Conservation (phyloP, 257 asterid genomes). For the Ehretia macrophylla region DNA sequence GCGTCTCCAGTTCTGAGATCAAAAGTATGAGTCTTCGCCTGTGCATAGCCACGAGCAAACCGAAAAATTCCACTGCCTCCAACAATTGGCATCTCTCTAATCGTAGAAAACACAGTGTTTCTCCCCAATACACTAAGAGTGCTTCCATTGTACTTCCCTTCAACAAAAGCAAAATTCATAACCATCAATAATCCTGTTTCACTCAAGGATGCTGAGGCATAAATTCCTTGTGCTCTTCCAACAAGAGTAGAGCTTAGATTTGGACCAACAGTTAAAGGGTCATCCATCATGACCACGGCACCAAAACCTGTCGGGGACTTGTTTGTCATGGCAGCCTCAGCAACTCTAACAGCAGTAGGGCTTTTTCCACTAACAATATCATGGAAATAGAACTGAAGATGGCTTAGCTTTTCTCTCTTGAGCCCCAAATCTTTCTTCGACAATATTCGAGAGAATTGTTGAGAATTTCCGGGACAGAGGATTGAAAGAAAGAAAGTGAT, state of each 20-base stretch:
- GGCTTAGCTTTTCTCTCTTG: conserved; percentile 29
- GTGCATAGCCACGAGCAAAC: conserved; percentile 29
- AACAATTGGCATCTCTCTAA: conserved; percentile 33
- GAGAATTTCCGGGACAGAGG: conserved; percentile 13
- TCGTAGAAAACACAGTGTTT: conserved; percentile 7
- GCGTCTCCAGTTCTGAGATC: conserved; percentile 24
- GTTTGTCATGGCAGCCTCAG: conserved; percentile 23
- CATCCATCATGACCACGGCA: conserved; percentile 24
- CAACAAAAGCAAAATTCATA: conserved; percentile 24
- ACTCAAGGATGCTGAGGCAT: conserved; percentile 17
- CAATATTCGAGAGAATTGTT: conserved; percentile 29
- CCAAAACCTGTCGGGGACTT: conserved; percentile 22
- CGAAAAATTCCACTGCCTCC: conserved; percentile 36
- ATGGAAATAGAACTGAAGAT: conserved; percentile 39
- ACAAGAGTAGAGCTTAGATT: conserved; percentile 20
- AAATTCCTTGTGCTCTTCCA: conserved; percentile 36
- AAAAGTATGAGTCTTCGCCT: conserved; percentile 19
- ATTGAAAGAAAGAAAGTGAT: conserved; percentile 9
- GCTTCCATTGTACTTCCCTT: conserved; percentile 38
- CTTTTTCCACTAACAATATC: conserved; percentile 24
- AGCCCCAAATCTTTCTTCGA: conserved; percentile 19
- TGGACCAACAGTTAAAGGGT: conserved; percentile 29
- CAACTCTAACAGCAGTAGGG: conserved; percentile 35
- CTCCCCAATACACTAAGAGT: conserved; percentile 28
- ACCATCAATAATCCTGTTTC: conserved; percentile 20